phyloP scores from a whole-genome alignment of 768 basidiomycete genomes.

The Agrocybe praecox region DNA sequence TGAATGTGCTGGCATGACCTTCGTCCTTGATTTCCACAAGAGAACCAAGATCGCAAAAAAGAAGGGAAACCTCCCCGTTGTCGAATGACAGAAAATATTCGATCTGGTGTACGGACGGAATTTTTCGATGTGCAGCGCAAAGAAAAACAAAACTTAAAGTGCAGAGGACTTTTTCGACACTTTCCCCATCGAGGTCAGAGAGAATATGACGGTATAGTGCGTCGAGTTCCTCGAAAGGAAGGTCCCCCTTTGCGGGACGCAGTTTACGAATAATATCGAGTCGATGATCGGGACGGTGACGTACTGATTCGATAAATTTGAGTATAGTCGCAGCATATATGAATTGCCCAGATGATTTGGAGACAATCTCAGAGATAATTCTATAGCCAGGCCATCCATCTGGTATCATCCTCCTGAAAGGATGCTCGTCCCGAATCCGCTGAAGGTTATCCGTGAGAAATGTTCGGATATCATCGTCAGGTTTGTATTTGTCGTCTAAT shows the following conservation, averaged over 20 bases:
- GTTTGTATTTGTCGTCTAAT: neutral
- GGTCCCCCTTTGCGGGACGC: neutral
- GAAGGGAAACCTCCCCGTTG: neutral
- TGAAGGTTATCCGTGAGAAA: neutral
- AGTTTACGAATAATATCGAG: constrained; percentile 5
- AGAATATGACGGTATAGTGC: constrained; percentile 8
- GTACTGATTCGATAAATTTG: constrained; percentile 3
- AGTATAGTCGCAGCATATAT: constrained; percentile 16
- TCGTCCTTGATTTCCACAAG: constrained; percentile 1
- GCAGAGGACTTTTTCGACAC: neutral
- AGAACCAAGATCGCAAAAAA: constrained; percentile 3
- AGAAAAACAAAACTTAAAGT: neutral
- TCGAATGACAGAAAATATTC: constrained; percentile 1
- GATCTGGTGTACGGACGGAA: neutral
- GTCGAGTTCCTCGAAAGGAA: constrained; percentile 10
- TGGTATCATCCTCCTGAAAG: neutral
- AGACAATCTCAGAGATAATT: neutral
- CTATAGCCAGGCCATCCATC: neutral
- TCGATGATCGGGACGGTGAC: constrained; percentile 1
- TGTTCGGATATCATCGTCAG: constrained; percentile 4
- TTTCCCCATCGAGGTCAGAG: neutral
- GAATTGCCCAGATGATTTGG: constrained; percentile 16
- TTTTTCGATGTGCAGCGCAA: neutral
- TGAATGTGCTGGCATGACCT: neutral
- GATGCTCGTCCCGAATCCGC: constrained; percentile 6